Evolutionary conservation across 2,329 filamentous ascomycete species (phyloP).

Genomic region (Helminthosporium solani): DNA sequence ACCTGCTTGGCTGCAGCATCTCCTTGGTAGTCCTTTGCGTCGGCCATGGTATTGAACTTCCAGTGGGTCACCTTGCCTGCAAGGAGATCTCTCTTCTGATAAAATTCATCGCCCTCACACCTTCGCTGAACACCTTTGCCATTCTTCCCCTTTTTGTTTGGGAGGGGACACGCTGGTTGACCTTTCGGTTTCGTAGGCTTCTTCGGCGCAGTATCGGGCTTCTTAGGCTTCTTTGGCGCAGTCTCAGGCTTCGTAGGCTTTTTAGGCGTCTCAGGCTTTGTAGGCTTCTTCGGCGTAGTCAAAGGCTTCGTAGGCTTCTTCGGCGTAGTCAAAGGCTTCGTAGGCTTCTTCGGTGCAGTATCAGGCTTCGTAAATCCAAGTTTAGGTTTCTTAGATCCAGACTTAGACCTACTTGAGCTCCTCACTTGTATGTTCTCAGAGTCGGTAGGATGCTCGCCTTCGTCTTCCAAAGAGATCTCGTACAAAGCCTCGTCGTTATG

Average conservation of each 20-base stretch:
- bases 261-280: background rate
- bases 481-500: conserved; percentile 2
- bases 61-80: background rate
- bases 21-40: background rate
- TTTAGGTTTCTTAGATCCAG: background rate
- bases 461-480: conserved; percentile 1
- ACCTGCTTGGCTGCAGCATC: background rate
- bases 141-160: background rate
- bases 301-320: background rate
- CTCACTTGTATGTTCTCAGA: background rate
- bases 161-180: background rate
- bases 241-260: background rate
- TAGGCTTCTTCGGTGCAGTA: background rate
- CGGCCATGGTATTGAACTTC: background rate
- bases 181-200: background rate
- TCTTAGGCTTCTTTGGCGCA: background rate
- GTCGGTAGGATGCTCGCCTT: background rate
- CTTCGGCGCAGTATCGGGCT: background rate
- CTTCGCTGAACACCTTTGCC: background rate
- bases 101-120: background rate
- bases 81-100: background rate
- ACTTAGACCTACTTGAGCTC: background rate
- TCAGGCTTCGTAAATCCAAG: too few relatives aligned
- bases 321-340: too few relatives aligned
- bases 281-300: background rate